Percentiles rank a stretch among this genome's conserved stretches.
Evolutionary conservation across 768 basidiomycete genomes (phyloP).

Genomic region (Termitomyces sp.): DNA sequence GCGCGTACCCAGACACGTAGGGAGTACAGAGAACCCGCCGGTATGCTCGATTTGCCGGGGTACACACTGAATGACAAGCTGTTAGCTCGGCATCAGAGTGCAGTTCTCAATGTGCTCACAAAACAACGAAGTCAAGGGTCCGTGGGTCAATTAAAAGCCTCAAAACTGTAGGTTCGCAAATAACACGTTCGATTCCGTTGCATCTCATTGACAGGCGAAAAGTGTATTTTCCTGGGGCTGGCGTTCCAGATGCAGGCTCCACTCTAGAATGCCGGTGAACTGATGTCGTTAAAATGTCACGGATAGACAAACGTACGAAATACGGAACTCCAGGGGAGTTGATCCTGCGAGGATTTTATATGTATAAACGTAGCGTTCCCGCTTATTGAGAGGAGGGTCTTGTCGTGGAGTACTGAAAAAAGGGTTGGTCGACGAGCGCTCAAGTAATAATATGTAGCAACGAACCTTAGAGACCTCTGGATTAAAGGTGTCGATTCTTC

Average conservation of each 20-base stretch:
- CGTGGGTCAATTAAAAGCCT: constrained; percentile 51
- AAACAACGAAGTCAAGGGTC: constrained; percentile 54
- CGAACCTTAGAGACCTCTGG: constrained; percentile 14
- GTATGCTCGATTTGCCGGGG: constrained; percentile 54
- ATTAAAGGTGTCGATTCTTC: constrained; percentile 13
- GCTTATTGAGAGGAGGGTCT: constrained; percentile 17
- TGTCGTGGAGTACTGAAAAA: constrained; percentile 5
- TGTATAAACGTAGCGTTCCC: constrained; percentile 48
- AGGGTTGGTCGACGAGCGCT: not conserved
- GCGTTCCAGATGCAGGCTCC: constrained; percentile 37
- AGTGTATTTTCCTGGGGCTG: constrained; percentile 43
- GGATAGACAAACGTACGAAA: constrained; percentile 39
- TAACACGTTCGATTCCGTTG: constrained; percentile 50
- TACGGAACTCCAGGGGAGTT: constrained; percentile 44
- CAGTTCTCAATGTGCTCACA: constrained; percentile 35
- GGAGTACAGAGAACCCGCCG: constrained; percentile 49
- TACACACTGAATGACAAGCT: constrained; percentile 38
- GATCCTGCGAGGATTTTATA: constrained; percentile 43
- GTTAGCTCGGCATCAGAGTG: constrained; percentile 3
- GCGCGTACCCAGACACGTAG: constrained; percentile 64
- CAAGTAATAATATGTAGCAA: not conserved
- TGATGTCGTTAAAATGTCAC: not conserved
- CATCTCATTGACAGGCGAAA: constrained; percentile 53
- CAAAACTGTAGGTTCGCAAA: constrained; percentile 45
- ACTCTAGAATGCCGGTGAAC: constrained; percentile 28